phyloP scores from a whole-genome alignment of 306 rosid genomes.

The Cucumis hystrix region DNA sequence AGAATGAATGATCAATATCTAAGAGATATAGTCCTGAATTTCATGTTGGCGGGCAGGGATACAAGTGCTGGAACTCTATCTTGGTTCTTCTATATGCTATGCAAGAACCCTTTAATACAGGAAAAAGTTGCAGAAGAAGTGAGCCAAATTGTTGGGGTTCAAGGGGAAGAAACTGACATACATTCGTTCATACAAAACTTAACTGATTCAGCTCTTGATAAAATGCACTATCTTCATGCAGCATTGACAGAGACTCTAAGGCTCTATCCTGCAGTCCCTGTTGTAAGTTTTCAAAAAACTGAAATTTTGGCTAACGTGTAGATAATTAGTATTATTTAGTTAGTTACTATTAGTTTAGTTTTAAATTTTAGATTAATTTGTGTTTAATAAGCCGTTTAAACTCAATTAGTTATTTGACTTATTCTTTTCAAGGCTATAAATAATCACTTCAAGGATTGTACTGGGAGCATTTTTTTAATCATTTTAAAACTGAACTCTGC shows the following conservation, averaged over 20 bases:
- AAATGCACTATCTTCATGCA: conserved; percentile 83
- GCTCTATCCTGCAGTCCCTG: conserved; percentile 59
- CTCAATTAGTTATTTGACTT: too few species aligned
- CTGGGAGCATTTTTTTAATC: too few species aligned
- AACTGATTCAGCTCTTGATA: conserved; percentile 39
- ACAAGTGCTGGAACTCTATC: conserved; percentile 56
- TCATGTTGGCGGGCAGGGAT: conserved; percentile 72
- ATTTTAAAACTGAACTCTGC: too few species aligned
- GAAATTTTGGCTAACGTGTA: not conserved
- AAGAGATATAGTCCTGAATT: conserved; percentile 55
- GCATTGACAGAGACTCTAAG: conserved; percentile 69
- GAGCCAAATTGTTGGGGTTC: conserved; percentile 25
- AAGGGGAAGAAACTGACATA: conserved; percentile 14
- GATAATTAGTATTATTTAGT: too few species aligned
- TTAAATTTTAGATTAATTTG: too few species aligned
- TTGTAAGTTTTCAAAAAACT: conserved; percentile 17
- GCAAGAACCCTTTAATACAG: conserved; percentile 63
- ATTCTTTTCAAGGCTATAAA: too few species aligned
- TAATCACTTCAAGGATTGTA: too few species aligned
- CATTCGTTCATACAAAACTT: conserved; percentile 32
- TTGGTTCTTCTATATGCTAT: conserved; percentile 72
- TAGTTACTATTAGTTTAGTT: too few species aligned
- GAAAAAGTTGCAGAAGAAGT: conserved; percentile 61
- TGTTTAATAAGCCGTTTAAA: too few species aligned
- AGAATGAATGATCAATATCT: conserved; percentile 44